Evolutionary conservation across 2,329 filamentous ascomycete genomes (phyloP), one percentile per base, ranked within the genome.

Genomic region (Colletotrichum brevisporum): DNA sequence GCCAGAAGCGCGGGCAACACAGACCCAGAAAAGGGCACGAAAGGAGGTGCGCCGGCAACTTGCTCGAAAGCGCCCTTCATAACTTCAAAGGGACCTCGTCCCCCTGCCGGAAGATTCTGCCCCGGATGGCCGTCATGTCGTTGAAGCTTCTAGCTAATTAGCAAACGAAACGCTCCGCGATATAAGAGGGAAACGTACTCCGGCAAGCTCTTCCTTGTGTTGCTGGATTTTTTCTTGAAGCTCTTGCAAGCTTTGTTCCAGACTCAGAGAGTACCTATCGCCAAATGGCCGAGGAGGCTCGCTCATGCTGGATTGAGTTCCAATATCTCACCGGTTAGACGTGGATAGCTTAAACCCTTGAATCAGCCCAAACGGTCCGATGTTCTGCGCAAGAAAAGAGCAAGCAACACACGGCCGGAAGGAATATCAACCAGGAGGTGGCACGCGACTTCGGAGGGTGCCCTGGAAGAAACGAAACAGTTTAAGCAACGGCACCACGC

Each of bases 1-100:
- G 93, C 92, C 48, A 96, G 77, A 5, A 97, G 83, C 6, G 90
- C 89, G 4, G 93, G 92, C 6, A 96, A 79, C 6, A 91, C 84
- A 21, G 93, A 95, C 57, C 86, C 88, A 10, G 88, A 82, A 26
- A 85, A 83, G 3, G 93, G 93, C 24, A 95, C 81, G 73, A 89
- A 89, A 9, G 91, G 90, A 59, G 90, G 85, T 15, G 86, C 84
- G 51, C 86, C 82, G 13, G 89, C 86, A 54, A 94, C 82, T 16
- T 86, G 85, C 60, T 89, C 86, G 74, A 94, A 94, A 3, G 92
- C 92, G 57, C 84, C 81, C 73, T 88, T 90, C 75, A 94, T 84
- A 47, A 88, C 80, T 45, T 81, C 77, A 61, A 82, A 73, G n/a
- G 82, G 73, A n/a, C 68, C 73, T 51, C 62, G 69, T 63, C 52